phyloP scores from a whole-genome alignment of 2,329 filamentous ascomycete genomes.

The Acrocalymma vagum region DNA sequence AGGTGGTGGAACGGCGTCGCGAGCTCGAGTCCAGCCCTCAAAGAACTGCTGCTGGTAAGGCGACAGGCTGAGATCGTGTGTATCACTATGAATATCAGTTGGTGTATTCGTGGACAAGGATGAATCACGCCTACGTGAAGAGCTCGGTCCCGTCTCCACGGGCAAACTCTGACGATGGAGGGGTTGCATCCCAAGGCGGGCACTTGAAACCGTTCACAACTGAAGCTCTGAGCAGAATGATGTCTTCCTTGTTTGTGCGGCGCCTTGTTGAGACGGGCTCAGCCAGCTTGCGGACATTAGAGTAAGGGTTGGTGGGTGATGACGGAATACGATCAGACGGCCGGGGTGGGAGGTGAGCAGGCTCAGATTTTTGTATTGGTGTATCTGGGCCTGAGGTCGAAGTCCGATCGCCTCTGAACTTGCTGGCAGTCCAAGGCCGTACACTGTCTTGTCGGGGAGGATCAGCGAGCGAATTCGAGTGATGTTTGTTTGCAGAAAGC shows the following conservation, averaged over 20 bases:
- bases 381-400: no score
- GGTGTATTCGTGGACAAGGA: background rate
- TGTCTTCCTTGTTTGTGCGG: slow-evolving; percentile 75
- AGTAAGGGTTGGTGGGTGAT: slow-evolving; percentile 17
- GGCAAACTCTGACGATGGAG: slow-evolving; percentile 72
- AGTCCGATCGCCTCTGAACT: no score
- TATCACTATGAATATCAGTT: slow-evolving; percentile 61
- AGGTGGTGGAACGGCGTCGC: slow-evolving; percentile 67
- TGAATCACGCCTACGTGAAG: slow-evolving; percentile 68
- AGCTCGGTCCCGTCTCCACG: slow-evolving; percentile 55
- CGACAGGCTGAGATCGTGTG: slow-evolving; percentile 75
- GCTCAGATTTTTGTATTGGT: no score
- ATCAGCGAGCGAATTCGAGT: slow-evolving; percentile 23
- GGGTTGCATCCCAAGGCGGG: slow-evolving; percentile 76
- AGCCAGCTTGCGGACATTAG: slow-evolving; percentile 46
- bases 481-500: no score
- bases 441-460: slow-evolving; percentile 15
- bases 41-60: slow-evolving; percentile 78
- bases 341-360: no score
- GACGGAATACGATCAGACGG: no score
- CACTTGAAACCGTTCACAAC: slow-evolving; percentile 84
- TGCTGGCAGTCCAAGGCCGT: slow-evolving; percentile 1
- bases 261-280: slow-evolving; percentile 65
- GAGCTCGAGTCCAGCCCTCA: slow-evolving; percentile 81
- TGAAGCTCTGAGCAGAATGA: slow-evolving; percentile 79